Evolutionary conservation across 208 protist genomes (phyloP), one percentile per base, ranked within the genome.

Genomic region (Porcisia hertigi): DNA sequence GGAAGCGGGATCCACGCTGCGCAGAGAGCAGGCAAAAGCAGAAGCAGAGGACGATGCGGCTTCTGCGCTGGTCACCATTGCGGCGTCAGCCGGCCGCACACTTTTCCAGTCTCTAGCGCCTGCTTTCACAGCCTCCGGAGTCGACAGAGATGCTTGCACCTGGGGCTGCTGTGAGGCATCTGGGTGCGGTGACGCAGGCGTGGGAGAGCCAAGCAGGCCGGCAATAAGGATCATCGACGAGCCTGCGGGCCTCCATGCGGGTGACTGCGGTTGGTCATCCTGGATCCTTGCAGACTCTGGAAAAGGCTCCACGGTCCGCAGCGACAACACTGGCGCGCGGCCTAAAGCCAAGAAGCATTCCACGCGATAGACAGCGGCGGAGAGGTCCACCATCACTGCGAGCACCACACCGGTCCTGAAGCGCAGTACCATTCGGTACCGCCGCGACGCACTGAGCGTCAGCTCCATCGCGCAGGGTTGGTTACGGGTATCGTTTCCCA

Each of bases 281-380:
- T 34, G 71, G 39, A 54, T 43, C 73, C 58, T 47, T 63, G 43
- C 74, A n/a, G 66, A 47, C 60, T 77, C 78, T 30, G 78, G 58
- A 8, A 79, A 63, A 54, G 69, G 62, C 58, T 57, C 49, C 55
- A 87, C 79, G 55, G 78, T 67, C 39, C 81, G 75, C 72, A 92
- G 80, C 9, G 87, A 88, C 54, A 77, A 57, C 59, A 91, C 49
- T 49, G 78, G 63, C 45, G 85, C 81, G n/a, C 62, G 54, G 9
- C 92, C 92, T 20, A 92, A 64, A 3, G 92, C 86, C 30, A 94
- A 67, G 83, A 94, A 94, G 45, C 77, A 79, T 80, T 96, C 90
- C 34, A 94, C 86, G 9, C 82, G 85, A 71, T 83, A 86, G 45
- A 75, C 60, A 36, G 75, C 52, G 8, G 84, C 76, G 16, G 85